These are phyloP conservation scores for Zoysia matrella DNA, from an alignment of 202 grass and related monocot species.

Conservation along the genomic window DNA sequence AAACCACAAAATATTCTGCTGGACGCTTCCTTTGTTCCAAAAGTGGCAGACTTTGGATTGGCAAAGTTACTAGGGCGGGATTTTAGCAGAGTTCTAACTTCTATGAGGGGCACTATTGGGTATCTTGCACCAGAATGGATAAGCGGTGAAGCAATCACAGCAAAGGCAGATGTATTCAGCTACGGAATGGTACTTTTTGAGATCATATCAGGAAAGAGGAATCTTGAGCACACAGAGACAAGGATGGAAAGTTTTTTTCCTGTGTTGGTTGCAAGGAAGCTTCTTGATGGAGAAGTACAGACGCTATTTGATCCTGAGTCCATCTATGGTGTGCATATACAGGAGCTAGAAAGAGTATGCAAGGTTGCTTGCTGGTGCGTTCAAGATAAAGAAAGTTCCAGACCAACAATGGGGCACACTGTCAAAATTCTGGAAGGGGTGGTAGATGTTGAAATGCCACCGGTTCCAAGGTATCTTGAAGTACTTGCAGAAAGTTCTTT, in stretches of 20 bases:
- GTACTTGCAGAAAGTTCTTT: slow-evolving; percentile 34
- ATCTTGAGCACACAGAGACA: slow-evolving; percentile 17
- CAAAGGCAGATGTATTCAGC: slow-evolving; percentile 65
- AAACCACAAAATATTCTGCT: slow-evolving; percentile 67
- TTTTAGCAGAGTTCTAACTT: slow-evolving; percentile 72
- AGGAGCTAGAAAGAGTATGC: slow-evolving; percentile 46
- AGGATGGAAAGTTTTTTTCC: slow-evolving; percentile 31
- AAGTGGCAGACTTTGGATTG: slow-evolving; percentile 71
- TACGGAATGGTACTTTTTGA: slow-evolving; percentile 62
- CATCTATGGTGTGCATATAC: not conserved
- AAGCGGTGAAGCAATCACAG: slow-evolving; percentile 50
- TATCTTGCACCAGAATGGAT: slow-evolving; percentile 62
- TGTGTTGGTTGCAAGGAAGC: slow-evolving; percentile 42
- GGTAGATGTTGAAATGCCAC: slow-evolving; percentile 35
- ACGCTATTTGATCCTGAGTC: slow-evolving; percentile 4
- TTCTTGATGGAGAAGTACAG: slow-evolving; percentile 30
- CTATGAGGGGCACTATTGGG: slow-evolving; percentile 57
- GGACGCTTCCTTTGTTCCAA: slow-evolving; percentile 50
- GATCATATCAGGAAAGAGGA: slow-evolving; percentile 46
- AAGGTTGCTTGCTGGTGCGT: slow-evolving; percentile 60
- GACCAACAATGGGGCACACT: slow-evolving; percentile 51
- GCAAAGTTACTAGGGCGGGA: slow-evolving; percentile 74
- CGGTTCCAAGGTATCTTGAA: slow-evolving; percentile 38
- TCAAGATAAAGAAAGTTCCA: slow-evolving; percentile 46
- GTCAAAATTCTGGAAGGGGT: slow-evolving; percentile 54